A percentile compares a stretch with the other conserved stretches of the same genome.
phyloP scores from a whole-genome alignment of 2,329 filamentous ascomycete genomes.

The Niveomyces coronatus region DNA sequence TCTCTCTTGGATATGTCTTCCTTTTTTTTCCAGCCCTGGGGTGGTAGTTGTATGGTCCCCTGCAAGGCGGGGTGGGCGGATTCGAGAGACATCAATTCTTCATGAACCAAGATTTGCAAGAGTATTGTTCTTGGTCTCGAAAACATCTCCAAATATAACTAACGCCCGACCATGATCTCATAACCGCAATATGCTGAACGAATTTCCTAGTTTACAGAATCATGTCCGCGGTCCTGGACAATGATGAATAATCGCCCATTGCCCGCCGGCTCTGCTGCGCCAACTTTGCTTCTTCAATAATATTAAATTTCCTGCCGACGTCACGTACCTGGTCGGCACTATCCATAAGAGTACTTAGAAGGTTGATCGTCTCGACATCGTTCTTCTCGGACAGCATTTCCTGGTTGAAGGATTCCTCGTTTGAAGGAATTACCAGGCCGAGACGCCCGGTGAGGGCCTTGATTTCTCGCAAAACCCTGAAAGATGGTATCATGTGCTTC shows the following conservation, averaged over 20 bases:
- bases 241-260: conserved; percentile 16
- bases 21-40: too few species aligned
- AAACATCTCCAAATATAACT: too few species aligned
- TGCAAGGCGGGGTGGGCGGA: too few species aligned
- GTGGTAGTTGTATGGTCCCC: too few species aligned
- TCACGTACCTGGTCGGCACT: conserved; percentile 62
- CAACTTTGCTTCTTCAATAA: conserved; percentile 38
- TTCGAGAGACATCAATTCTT: too few species aligned
- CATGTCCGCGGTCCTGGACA: too few species aligned
- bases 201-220: too few species aligned
- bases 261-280: conserved; percentile 14
- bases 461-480: conserved; percentile 76
- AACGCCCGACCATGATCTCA: too few species aligned
- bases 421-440: conserved; percentile 66
- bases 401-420: conserved; percentile 52
- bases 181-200: too few species aligned
- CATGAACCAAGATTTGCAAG: too few species aligned
- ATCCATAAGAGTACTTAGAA: conserved; percentile 67
- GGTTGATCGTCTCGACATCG: conserved; percentile 67
- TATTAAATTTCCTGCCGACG: conserved; percentile 61
- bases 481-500: conserved; percentile 39
- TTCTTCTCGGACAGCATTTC: conserved; percentile 72
- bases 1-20: background rate
- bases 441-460: conserved; percentile 77
- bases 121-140: too few species aligned